phyloP scores from a whole-genome alignment of 2,329 filamentous ascomycete species.

The Diaporthe velutina region DNA sequence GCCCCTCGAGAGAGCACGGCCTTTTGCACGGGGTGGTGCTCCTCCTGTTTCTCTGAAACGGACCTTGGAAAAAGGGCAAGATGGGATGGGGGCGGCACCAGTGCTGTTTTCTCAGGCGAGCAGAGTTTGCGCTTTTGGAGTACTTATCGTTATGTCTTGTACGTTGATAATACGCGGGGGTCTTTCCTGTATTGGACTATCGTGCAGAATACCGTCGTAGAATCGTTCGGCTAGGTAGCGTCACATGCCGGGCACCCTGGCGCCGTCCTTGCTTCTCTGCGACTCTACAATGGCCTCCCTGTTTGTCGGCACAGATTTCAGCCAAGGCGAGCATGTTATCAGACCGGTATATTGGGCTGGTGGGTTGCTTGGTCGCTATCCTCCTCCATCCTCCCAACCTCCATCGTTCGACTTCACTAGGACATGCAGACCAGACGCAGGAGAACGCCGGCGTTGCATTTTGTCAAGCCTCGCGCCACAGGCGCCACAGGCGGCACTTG shows the following conservation, averaged over 20 bases:
- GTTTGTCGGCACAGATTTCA: conserved; percentile 16
- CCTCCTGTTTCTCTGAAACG: conserved; percentile 18
- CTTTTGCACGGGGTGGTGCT: conserved; percentile 14
- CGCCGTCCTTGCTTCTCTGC: neutral
- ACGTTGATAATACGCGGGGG: neutral
- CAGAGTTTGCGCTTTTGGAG: neutral
- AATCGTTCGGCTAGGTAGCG: neutral
- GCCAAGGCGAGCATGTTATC: conserved; percentile 5
- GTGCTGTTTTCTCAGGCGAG: neutral
- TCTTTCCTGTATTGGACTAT: neutral
- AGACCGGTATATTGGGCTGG: neutral
- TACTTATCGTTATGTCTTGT: neutral
- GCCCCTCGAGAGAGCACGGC: neutral
- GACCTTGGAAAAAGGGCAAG: no score
- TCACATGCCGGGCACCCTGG: conserved; percentile 12
- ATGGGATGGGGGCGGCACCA: neutral
- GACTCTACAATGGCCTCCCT: neutral
- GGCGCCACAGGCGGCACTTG: conserved; percentile 10
- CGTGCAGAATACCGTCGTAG: neutral
- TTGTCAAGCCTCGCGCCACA: conserved; percentile 22
- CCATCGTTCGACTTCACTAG: neutral
- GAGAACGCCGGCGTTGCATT: conserved; percentile 11
- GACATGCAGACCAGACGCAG: neutral
- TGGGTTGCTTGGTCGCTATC: neutral
- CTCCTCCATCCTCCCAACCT: no score